Evolutionary conservation across 2,329 filamentous ascomycete genomes (phyloP).

Genomic region (Magnaporthiopsis rhizophila): DNA sequence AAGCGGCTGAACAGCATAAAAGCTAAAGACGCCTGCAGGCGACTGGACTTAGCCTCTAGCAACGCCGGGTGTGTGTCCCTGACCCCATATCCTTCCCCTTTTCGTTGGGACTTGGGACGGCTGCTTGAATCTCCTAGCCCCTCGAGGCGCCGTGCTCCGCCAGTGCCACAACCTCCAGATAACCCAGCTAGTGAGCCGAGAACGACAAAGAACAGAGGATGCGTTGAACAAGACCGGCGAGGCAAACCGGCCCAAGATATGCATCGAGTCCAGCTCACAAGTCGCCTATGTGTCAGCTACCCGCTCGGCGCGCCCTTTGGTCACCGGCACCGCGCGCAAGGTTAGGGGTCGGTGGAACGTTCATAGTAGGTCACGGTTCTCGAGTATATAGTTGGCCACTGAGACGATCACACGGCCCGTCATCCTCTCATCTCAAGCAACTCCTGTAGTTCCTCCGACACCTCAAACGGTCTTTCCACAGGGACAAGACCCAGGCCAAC

Average conservation of each 20-base stretch:
- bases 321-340: slow-evolving; percentile 1
- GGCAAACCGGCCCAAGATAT: neutral
- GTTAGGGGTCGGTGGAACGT: neutral
- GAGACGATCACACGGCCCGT: slow-evolving; percentile 46
- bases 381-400: neutral
- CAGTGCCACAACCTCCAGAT: no score
- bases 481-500: slow-evolving; percentile 32
- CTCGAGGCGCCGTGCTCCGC: no score
- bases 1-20: neutral
- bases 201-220: no score
- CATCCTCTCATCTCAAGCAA: slow-evolving; percentile 44
- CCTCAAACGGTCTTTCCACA: slow-evolving; percentile 32
- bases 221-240: no score
- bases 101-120: no score
- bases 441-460: slow-evolving; percentile 28
- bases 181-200: no score
- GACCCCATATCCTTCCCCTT: no score
- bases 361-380: neutral
- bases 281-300: slow-evolving; percentile 3
- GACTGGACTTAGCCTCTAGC: neutral
- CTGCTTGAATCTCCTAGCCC: no score
- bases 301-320: neutral
- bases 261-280: neutral
- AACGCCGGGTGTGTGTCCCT: no score
- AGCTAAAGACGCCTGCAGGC: neutral